Evolutionary conservation across 306 rosid species (phyloP), one percentile per base, ranked within the genome.

Genomic region (Neltuma alba): DNA sequence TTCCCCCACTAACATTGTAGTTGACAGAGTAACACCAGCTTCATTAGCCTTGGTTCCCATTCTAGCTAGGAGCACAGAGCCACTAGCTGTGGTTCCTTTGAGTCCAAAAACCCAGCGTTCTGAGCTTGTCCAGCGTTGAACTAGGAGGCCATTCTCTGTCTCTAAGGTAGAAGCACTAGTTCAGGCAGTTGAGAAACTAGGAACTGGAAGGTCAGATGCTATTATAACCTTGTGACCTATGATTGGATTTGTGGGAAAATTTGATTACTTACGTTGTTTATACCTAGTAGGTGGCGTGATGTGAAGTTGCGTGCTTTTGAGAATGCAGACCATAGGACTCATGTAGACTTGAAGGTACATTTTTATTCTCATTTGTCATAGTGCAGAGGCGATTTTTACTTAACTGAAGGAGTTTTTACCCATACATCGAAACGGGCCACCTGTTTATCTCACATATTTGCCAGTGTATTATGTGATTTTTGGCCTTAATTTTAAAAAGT

Each of bases 151-250:
- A 2, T 94, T 94, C 81, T 88, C 98, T 75, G 97, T 91, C n/a
- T 77, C 92, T 55, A 97, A 94, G 84, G 98, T 94, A 40, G 97
- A 94, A 88, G 94, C 97, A 41, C 86, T 94, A 77, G 97, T 94
- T 77, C 82, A 89, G 55, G 97, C 95, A 3, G 97, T 94, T 58
- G 98, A 92, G 87, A 92, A 94, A 54, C 90, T 91, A 16, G 98
- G 98, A 82, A 94, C 97, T 16, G 97, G 98, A 86, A 94, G 98
- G 98, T 94, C 57, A 40, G 86, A 31, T 86, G n/a, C 36, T 60
- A 63, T 36, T 47, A 2, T 52, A 37, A 2, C 18, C 41, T 44
- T 70, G 44, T 42, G 16, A 42, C 42, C 30, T 33, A 3, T 66
- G 14, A 62, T 68, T 48, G 8, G 34, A 44, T 25, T 42, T 3